phyloP scores from a whole-genome alignment of 106 monocot genomes.

The Dendrobium huoshanense region DNA sequence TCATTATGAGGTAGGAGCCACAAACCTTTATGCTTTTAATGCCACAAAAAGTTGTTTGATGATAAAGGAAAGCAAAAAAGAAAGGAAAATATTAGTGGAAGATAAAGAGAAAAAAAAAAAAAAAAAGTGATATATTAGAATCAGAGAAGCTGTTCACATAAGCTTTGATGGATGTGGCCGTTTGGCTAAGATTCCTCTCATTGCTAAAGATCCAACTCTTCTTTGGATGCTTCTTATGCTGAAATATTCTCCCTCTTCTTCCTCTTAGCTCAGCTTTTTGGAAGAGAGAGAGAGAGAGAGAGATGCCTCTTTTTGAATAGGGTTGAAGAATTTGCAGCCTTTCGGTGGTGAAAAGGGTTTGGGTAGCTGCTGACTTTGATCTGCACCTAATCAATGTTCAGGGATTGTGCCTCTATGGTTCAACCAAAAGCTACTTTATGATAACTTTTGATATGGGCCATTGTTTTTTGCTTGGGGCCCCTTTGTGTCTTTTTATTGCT shows the following conservation, averaged over 20 bases:
- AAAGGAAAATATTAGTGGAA: background rate
- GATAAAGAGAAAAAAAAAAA: too few relatives aligned
- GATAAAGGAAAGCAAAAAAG: background rate
- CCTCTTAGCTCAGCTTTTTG: background rate
- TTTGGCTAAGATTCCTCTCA: background rate
- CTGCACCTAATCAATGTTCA: too few relatives aligned
- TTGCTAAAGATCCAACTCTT: background rate
- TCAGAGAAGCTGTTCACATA: too few relatives aligned
- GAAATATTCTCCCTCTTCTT: background rate
- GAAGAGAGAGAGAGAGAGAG: background rate
- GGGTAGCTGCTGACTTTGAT: too few relatives aligned
- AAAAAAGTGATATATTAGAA: too few relatives aligned
- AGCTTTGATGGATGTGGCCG: background rate
- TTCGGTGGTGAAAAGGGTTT: background rate
- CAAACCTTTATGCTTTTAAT: constrained; percentile 1
- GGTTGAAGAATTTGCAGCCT: background rate
- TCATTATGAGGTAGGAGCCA: background rate
- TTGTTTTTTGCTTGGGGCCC: too few relatives aligned
- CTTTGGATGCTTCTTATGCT: constrained; percentile 2
- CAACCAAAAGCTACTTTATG: background rate
- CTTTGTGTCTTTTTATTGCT: too few relatives aligned
- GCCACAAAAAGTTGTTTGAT: background rate
- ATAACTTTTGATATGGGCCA: background rate
- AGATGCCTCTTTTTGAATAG: background rate
- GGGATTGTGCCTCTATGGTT: background rate